These are phyloP conservation scores for Cladosporium sphaerospermum DNA, from an alignment of 2,329 filamentous ascomycete species.

Conservation along the genomic window DNA sequence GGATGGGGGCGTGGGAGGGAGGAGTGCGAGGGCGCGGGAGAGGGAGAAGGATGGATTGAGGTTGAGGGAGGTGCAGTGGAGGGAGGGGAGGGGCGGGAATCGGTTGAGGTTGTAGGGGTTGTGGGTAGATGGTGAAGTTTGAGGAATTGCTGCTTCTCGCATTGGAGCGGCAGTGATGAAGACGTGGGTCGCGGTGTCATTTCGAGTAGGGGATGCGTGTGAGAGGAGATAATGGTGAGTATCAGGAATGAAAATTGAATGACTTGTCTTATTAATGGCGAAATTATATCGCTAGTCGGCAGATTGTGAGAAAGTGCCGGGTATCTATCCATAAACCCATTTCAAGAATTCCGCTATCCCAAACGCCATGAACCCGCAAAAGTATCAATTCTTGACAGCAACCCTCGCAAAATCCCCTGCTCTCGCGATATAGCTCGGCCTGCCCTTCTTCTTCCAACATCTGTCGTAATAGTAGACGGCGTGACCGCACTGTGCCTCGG, in stretches of 20 bases:
- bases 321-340: too few relatives aligned
- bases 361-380: not conserved
- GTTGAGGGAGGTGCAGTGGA: conserved; percentile 8
- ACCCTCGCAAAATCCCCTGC: conserved; percentile 3
- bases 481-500: conserved; percentile 4
- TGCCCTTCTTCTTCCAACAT: conserved; percentile 10
- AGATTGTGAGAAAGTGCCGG: too few relatives aligned
- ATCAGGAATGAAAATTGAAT: too few relatives aligned
- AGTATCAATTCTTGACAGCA: not conserved
- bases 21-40: not conserved
- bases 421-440: not conserved
- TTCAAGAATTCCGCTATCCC: too few relatives aligned
- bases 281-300: too few relatives aligned
- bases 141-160: too few relatives aligned
- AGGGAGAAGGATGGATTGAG: conserved; percentile 2
- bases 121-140: not conserved
- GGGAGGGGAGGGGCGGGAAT: not conserved
- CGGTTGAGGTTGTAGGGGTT: not conserved
- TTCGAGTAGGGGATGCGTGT: too few relatives aligned
- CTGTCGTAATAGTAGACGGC: conserved; percentile 2
- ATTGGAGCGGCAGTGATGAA: too few relatives aligned
- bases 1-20: conserved; percentile 10
- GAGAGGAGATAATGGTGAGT: too few relatives aligned
- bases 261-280: too few relatives aligned
- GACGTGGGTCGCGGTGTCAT: too few relatives aligned